Conservation (phyloP, 1,284 basidiomycete genomes). For the Fistulinella cinereoalba region DNA sequence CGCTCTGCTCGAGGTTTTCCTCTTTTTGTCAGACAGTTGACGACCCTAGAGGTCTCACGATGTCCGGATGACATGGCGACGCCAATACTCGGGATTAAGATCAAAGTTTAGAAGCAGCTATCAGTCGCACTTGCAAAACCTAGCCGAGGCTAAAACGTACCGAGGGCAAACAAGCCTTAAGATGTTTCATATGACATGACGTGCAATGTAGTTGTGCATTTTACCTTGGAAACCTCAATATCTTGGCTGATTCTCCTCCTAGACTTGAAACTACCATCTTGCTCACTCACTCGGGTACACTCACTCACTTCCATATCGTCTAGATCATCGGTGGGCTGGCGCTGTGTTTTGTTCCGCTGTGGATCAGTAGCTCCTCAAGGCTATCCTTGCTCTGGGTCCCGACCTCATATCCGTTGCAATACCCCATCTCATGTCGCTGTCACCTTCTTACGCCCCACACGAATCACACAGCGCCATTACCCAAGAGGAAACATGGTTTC, state of each 20-base stretch:
- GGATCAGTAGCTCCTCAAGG: background rate
- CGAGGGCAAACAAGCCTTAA: too few species aligned
- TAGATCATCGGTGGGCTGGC: too few species aligned
- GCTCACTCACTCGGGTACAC: too few species aligned
- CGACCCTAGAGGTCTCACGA: too few species aligned
- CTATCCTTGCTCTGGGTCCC: background rate
- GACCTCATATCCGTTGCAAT: background rate
- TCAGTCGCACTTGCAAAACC: too few species aligned
- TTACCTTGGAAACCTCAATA: background rate
- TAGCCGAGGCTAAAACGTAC: too few species aligned
- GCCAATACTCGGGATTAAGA: too few species aligned
- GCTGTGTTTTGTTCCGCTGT: background rate
- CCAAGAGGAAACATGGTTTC: conserved; percentile 16
- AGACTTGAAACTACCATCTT: background rate
- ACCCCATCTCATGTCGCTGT: background rate
- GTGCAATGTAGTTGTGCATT: background rate
- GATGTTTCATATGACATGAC: background rate
- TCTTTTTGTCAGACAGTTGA: too few species aligned
- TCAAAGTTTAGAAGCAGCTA: too few species aligned
- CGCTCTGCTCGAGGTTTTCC: too few species aligned
- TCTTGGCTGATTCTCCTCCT: background rate
- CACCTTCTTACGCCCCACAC: conserved; percentile 3
- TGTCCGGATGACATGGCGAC: too few species aligned
- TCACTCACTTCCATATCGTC: background rate
- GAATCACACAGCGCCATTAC: conserved; percentile 4